phyloP scores from a whole-genome alignment of 495 filamentous ascomycete genomes.

The Hyaloscypha hepaticicola region DNA sequence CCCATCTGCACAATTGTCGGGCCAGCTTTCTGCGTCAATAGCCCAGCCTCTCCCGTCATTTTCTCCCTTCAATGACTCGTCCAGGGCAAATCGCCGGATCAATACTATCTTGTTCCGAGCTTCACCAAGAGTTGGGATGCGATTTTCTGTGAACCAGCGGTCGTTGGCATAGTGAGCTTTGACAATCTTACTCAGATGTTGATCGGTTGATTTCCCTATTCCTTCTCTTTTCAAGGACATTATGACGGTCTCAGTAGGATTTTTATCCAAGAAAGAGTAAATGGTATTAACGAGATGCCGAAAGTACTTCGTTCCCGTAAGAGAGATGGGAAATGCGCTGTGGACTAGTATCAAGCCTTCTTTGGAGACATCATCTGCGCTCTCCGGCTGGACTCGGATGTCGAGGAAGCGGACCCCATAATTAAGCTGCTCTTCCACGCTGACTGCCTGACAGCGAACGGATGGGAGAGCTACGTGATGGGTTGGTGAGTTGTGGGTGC shows the following conservation, averaged over 20 bases:
- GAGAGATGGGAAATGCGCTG: slow-evolving; percentile 72
- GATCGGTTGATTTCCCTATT: slow-evolving; percentile 73
- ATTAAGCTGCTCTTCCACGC: slow-evolving; percentile 70
- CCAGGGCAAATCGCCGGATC: slow-evolving; percentile 73
- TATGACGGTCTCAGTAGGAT: slow-evolving; percentile 81
- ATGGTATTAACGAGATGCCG: slow-evolving; percentile 66
- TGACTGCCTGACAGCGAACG: slow-evolving; percentile 88
- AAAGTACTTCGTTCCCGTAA: slow-evolving; percentile 66
- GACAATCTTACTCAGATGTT: slow-evolving; percentile 71
- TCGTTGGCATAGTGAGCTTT: slow-evolving; percentile 66
- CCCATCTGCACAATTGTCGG: slow-evolving; percentile 82
- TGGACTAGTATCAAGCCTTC: slow-evolving; percentile 56
- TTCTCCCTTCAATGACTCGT: slow-evolving; percentile 56
- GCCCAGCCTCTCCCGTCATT: slow-evolving; percentile 69
- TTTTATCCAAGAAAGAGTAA: slow-evolving; percentile 69
- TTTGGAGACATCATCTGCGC: slow-evolving; percentile 27
- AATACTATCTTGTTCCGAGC: slow-evolving; percentile 82
- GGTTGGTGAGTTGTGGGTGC: slow-evolving; percentile 93
- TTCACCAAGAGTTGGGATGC: slow-evolving; percentile 74
- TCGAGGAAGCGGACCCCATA: slow-evolving; percentile 96
- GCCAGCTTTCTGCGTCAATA: slow-evolving; percentile 82
- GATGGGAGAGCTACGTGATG: slow-evolving; percentile 81
- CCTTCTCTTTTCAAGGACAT: slow-evolving; percentile 92
- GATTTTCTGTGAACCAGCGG: slow-evolving; percentile 76
- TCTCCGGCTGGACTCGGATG: slow-evolving; percentile 60